Percentiles rank a stretch among this genome's conserved stretches.
Conservation (phyloP, 257 asterid species). For the Nicotiana benthamiana region DNA sequence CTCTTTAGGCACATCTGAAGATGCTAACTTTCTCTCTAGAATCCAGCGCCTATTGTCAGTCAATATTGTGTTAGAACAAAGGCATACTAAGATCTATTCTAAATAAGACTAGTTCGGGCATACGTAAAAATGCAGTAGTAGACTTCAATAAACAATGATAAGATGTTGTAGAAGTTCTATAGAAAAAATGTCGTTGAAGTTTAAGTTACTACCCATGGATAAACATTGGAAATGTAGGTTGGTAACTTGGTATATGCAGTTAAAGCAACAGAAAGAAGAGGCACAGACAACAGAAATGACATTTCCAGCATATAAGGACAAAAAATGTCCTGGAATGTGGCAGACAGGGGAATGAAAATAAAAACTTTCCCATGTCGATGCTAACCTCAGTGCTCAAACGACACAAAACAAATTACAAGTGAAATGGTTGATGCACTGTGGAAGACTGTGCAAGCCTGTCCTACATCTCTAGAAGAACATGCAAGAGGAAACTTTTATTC, state of each 20-base stretch:
- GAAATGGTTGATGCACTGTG: background rate
- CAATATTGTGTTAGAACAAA: background rate
- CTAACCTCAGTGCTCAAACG: too few relatives aligned
- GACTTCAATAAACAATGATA: background rate
- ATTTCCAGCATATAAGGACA: background rate
- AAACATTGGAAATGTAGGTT: background rate
- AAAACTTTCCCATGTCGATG: too few relatives aligned
- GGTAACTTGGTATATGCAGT: background rate
- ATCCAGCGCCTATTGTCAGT: conserved; percentile 64
- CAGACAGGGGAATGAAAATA: too few relatives aligned
- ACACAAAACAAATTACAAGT: too few relatives aligned
- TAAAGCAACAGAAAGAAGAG: background rate
- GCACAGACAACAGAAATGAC: background rate
- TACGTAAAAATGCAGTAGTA: background rate
- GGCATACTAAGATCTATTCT: background rate
- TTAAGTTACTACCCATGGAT: background rate
- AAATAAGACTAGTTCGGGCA: background rate
- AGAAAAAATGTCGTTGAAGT: background rate
- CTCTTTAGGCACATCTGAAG: conserved; percentile 96
- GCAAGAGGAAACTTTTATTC: background rate
- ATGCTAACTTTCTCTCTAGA: conserved; percentile 81
- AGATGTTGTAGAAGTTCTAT: background rate
- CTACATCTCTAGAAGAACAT: background rate
- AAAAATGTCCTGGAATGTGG: too few relatives aligned
- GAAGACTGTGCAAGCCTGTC: background rate